A percentile compares a stretch with the other conserved stretches of the same genome.
phyloP scores from a whole-genome alignment of 2,329 filamentous ascomycete species.

The Colletotrichum sublineola region DNA sequence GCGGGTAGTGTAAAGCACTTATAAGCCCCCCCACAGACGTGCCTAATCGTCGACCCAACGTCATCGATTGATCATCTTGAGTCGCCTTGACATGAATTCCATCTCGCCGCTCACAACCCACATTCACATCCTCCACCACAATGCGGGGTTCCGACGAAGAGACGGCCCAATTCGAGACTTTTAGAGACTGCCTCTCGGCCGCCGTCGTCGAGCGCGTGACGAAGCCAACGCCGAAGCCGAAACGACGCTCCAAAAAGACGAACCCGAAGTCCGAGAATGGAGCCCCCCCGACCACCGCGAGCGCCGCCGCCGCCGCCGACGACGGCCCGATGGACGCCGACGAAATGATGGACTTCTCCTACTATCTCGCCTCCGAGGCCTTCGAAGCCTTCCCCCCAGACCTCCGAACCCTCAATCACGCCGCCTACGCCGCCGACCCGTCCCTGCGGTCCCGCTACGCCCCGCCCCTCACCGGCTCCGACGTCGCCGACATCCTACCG shows the following conservation, averaged over 20 bases:
- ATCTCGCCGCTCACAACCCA: neutral
- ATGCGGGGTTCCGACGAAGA: conserved; percentile 61
- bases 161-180: conserved; percentile 61
- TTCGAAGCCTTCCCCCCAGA: conserved; percentile 74
- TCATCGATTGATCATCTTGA: conserved; percentile 22
- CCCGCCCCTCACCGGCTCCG: conserved; percentile 65
- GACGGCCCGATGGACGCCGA: conserved; percentile 61
- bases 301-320: too few relatives aligned
- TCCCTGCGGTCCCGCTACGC: conserved; percentile 68
- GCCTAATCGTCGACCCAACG: conserved; percentile 19
- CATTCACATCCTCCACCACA: conserved; percentile 34
- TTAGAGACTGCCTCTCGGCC: conserved; percentile 80
- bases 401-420: conserved; percentile 73
- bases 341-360: conserved; percentile 83
- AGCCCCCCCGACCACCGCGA: neutral
- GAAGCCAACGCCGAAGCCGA: conserved; percentile 56
- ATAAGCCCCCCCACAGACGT: conserved; percentile 4
- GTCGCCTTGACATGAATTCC: neutral
- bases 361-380: conserved; percentile 80
- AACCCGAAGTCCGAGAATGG: conserved; percentile 3
- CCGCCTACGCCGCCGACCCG: conserved; percentile 63
- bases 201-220: conserved; percentile 74
- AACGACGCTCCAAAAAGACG: conserved; percentile 58
- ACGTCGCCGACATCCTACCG: conserved; percentile 65
- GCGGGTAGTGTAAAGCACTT: conserved; percentile 10